A percentile compares a stretch with the other conserved stretches of the same genome.
phyloP scores from a whole-genome alignment of 768 basidiomycete species.

The Lactarius akahatsu region DNA sequence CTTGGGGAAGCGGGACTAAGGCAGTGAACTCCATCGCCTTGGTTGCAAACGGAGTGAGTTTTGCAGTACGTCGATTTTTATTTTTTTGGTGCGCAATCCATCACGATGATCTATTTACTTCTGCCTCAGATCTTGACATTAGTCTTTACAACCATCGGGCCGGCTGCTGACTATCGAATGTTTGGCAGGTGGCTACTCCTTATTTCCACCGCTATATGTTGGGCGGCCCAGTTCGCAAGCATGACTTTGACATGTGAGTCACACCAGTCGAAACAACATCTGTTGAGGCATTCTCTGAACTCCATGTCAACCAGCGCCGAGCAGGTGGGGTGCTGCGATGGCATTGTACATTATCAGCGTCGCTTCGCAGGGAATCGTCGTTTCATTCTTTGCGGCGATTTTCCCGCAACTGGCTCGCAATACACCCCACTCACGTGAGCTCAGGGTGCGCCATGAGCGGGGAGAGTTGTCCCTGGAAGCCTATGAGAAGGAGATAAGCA shows the following conservation, averaged over 20 bases:
- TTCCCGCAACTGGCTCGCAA: constrained; percentile 84
- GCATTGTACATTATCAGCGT: constrained; percentile 77
- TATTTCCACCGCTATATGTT: constrained; percentile 66
- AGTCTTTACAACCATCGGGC: constrained; percentile 71
- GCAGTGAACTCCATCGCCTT: constrained; percentile 71
- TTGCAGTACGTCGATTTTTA: constrained; percentile 49
- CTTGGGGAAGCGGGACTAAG: constrained; percentile 71
- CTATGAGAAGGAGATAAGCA: constrained; percentile 71
- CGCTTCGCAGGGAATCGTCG: constrained; percentile 74
- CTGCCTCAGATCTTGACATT: constrained; percentile 60
- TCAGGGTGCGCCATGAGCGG: constrained; percentile 55
- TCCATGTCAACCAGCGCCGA: constrained; percentile 45
- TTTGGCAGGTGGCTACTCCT: constrained; percentile 78
- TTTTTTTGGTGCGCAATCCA: not conserved
- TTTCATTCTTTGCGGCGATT: constrained; percentile 75
- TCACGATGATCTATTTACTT: not conserved
- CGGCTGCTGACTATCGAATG: constrained; percentile 67
- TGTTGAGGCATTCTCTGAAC: not conserved
- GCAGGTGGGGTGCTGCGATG: constrained; percentile 73
- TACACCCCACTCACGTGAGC: constrained; percentile 56
- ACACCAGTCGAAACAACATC: not conserved
- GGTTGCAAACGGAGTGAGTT: constrained; percentile 70
- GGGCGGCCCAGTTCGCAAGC: constrained; percentile 76
- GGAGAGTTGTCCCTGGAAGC: constrained; percentile 60
- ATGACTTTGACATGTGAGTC: constrained; percentile 65